Percentiles rank a stretch among this genome's conserved stretches.
Evolutionary conservation across 2,329 filamentous ascomycete genomes (phyloP).

Genomic region (Anisogramma anomala): DNA sequence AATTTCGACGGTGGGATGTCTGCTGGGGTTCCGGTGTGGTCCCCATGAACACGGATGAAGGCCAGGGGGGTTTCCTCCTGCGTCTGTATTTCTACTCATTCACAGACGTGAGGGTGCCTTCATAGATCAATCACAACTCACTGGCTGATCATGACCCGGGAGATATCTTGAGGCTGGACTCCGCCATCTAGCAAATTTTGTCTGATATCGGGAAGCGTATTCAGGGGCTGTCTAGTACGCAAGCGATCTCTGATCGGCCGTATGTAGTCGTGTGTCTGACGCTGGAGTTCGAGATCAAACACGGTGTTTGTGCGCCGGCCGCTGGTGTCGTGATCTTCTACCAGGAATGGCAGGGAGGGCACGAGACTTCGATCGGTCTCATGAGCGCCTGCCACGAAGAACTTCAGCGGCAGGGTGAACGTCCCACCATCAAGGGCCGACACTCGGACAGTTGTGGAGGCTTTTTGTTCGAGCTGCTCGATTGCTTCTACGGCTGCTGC

Average conservation of each 20-base stretch:
- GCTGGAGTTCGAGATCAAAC: constrained; percentile 43
- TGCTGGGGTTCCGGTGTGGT: constrained; percentile 43
- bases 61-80: too few relatives aligned
- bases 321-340: constrained; percentile 29
- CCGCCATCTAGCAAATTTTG: constrained; percentile 23
- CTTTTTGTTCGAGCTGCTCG: constrained; percentile 1
- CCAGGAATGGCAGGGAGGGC: constrained; percentile 41
- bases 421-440: constrained; percentile 29
- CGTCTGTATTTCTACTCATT: too few relatives aligned
- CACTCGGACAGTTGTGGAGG: constrained; percentile 19
- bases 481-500: not conserved
- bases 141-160: constrained; percentile 35
- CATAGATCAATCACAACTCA: not conserved
- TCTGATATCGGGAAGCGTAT: constrained; percentile 31
- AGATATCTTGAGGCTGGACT: constrained; percentile 17
- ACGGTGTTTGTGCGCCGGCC: constrained; percentile 28
- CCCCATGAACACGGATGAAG: constrained; percentile 34
- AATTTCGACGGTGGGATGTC: constrained; percentile 39
- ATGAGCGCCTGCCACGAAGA: constrained; percentile 34
- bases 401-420: constrained; percentile 34
- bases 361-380: constrained; percentile 33
- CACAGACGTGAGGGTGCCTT: not conserved
- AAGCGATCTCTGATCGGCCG: constrained; percentile 33
- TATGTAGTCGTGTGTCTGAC: constrained; percentile 32
- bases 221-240: constrained; percentile 31